phyloP scores from a whole-genome alignment of 495 filamentous ascomycete species.

The Schizothecium vesticola region DNA sequence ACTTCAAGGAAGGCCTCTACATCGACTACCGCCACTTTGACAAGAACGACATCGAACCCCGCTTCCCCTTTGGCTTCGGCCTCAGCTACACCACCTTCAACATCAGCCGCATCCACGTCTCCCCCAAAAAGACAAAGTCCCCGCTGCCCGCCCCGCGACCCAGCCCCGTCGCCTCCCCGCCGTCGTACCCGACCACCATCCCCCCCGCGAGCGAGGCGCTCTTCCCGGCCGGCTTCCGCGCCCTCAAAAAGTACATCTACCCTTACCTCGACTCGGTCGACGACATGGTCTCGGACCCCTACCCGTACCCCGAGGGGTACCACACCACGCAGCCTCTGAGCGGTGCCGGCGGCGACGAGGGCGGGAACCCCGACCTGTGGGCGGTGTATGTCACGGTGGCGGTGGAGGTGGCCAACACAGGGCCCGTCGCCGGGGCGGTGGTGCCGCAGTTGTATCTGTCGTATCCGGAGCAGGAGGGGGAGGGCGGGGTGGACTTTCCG shows the following conservation, averaged over 20 bases:
- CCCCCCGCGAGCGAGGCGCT: constrained; percentile 54
- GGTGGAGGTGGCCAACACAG: constrained; percentile 68
- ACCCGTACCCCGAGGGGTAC: constrained; percentile 73
- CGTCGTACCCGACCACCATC: constrained; percentile 52
- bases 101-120: constrained; percentile 55
- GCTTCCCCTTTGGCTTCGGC: constrained; percentile 75
- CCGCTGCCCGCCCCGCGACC: constrained; percentile 57
- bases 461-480: constrained; percentile 49
- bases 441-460: constrained; percentile 82
- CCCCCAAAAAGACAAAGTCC: constrained; percentile 50
- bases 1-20: constrained; percentile 76
- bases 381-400: constrained; percentile 57
- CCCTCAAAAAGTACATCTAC: constrained; percentile 77
- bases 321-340: constrained; percentile 49
- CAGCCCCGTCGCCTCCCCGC: constrained; percentile 50
- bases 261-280: constrained; percentile 67
- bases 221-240: constrained; percentile 62
- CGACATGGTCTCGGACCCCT: constrained; percentile 49
- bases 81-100: constrained; percentile 78
- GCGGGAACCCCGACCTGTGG: constrained; percentile 83
- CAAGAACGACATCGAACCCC: constrained; percentile 57
- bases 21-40: constrained; percentile 94
- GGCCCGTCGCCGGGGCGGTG: constrained; percentile 56
- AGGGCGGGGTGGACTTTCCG: constrained; percentile 64
- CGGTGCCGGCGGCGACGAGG: constrained; percentile 69